These are phyloP conservation scores for Teunomyces kruisii DNA, from an alignment of 805 yeast genomes.

Conservation along the genomic window DNA sequence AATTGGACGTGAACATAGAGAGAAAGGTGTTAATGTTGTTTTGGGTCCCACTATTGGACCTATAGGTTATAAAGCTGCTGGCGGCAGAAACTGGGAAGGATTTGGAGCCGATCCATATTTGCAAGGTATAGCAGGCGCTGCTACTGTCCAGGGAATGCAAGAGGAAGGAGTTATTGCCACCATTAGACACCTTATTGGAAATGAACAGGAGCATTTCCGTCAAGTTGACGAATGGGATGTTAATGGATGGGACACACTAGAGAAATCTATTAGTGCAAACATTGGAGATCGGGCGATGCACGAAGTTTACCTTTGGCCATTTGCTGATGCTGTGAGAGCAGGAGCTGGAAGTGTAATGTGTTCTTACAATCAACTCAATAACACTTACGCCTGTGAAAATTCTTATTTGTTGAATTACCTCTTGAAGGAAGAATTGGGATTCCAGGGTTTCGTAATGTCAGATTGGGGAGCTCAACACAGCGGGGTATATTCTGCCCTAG, in stretches of 20 bases:
- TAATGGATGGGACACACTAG: slow-evolving; percentile 44
- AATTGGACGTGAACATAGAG: slow-evolving; percentile 53
- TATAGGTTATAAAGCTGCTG: slow-evolving; percentile 59
- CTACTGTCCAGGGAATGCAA: slow-evolving; percentile 56
- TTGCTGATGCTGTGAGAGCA: slow-evolving; percentile 59
- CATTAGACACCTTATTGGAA: slow-evolving; percentile 57
- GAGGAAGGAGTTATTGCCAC: slow-evolving; percentile 57
- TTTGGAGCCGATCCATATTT: slow-evolving; percentile 63
- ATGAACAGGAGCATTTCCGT: slow-evolving; percentile 63
- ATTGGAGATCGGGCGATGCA: slow-evolving; percentile 63
- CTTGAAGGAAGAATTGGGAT: slow-evolving; percentile 60
- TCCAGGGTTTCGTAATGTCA: slow-evolving; percentile 65
- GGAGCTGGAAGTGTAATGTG: slow-evolving; percentile 66
- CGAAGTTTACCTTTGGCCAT: slow-evolving; percentile 65
- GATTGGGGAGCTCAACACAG: slow-evolving; percentile 68
- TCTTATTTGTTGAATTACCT: slow-evolving; percentile 53
- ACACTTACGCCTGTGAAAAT: slow-evolving; percentile 60
- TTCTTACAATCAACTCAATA: slow-evolving; percentile 56
- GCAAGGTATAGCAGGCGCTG: slow-evolving; percentile 54
- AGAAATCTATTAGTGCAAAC: slow-evolving; percentile 48
- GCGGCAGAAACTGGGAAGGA: slow-evolving; percentile 67
- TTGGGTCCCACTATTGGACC: slow-evolving; percentile 63
- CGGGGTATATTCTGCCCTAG: slow-evolving; percentile 54
- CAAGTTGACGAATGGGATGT: slow-evolving; percentile 51
- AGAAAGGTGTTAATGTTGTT: slow-evolving; percentile 54